phyloP scores from a whole-genome alignment of 2,329 filamentous ascomycete genomes.

The Corniculantispora saksenae region DNA sequence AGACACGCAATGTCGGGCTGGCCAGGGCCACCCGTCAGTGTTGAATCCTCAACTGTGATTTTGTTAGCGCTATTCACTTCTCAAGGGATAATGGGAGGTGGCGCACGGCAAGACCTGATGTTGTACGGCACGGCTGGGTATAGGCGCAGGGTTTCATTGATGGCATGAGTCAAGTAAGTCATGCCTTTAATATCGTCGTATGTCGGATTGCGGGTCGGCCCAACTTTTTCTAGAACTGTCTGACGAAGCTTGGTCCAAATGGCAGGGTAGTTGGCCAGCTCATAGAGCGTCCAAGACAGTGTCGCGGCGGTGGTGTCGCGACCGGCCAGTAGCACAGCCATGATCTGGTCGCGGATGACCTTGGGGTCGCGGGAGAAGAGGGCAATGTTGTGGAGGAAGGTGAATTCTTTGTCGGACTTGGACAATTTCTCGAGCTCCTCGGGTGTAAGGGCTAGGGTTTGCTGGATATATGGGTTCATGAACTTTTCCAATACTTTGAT shows the following conservation, averaged over 20 bases:
- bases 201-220: constrained; percentile 61
- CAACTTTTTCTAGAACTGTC: constrained; percentile 71
- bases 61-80: not conserved
- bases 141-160: constrained; percentile 77
- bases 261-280: constrained; percentile 71
- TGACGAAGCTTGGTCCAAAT: constrained; percentile 67
- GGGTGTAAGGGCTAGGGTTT: constrained; percentile 61
- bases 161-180: constrained; percentile 74
- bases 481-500: constrained; percentile 68
- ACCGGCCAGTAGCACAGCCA: constrained; percentile 76
- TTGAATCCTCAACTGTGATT: constrained; percentile 39
- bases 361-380: constrained; percentile 63
- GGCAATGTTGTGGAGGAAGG: constrained; percentile 77
- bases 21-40: constrained; percentile 71
- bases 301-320: constrained; percentile 85
- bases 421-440: constrained; percentile 69
- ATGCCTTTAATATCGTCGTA: constrained; percentile 85
- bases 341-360: constrained; percentile 74
- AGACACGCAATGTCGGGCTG: constrained; percentile 65
- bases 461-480: constrained; percentile 68
- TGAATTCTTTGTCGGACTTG: constrained; percentile 66
- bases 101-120: constrained; percentile 67
- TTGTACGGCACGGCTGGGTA: constrained; percentile 82
- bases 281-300: constrained; percentile 80
- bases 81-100: constrained; percentile 36